Evolutionary conservation across 108 stramenopile species (phyloP).

Genomic region (Thalassiosira profunda): DNA sequence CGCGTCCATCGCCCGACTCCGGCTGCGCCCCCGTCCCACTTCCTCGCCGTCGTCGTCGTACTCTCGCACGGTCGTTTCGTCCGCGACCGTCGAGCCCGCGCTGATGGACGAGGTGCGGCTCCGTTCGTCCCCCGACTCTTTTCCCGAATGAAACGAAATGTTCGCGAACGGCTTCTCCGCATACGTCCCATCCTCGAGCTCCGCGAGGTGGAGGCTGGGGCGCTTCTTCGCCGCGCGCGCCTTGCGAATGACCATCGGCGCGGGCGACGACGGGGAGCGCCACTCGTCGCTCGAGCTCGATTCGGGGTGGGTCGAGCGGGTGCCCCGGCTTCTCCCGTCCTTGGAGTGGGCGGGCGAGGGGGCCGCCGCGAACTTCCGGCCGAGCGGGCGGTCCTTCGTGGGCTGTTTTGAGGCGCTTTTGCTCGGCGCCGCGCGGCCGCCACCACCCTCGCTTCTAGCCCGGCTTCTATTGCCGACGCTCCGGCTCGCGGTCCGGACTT

Average conservation of each 20-base stretch:
- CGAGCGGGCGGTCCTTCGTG: constrained; percentile 1
- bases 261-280: not conserved
- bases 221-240: not conserved
- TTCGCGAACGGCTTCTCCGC: constrained; percentile 10
- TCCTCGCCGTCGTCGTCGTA: constrained; percentile 9
- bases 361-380: too few species aligned
- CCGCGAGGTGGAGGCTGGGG: not conserved
- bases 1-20: constrained; percentile 7
- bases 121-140: constrained; percentile 25
- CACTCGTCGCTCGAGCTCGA: not conserved
- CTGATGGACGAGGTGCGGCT: constrained; percentile 44
- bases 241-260: not conserved
- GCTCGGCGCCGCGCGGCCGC: too few species aligned
- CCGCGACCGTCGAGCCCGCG: constrained; percentile 13
- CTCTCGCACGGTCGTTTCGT: not conserved
- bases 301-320: constrained; percentile 6
- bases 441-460: too few species aligned
- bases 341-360: too few species aligned
- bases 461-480: too few species aligned
- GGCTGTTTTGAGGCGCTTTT: not conserved
- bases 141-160: constrained; percentile 10
- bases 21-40: not conserved
- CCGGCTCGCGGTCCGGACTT: too few species aligned
- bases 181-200: not conserved
- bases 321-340: constrained; percentile 5